These are phyloP conservation scores for Begonia masoniana DNA, from an alignment of 306 rosid genomes.

Conservation along the genomic window DNA sequence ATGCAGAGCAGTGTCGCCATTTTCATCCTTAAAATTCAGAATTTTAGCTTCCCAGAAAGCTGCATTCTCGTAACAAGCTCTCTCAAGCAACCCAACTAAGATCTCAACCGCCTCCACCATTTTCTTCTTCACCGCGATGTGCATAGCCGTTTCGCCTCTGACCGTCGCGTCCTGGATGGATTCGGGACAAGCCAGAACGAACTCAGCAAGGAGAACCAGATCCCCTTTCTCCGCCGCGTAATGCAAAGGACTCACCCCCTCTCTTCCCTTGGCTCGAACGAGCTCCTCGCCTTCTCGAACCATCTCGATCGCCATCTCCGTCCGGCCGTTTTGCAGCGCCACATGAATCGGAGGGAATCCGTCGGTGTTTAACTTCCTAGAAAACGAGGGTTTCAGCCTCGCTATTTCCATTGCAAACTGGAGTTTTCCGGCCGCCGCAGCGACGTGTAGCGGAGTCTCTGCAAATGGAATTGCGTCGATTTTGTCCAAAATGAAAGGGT, in stretches of 20 bases:
- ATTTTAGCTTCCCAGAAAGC: not conserved
- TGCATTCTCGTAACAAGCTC: not conserved
- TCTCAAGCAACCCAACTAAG: constrained; percentile 17
- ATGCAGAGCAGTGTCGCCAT: constrained; percentile 26
- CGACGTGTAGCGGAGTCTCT: constrained; percentile 28
- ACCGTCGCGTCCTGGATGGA: constrained; percentile 21
- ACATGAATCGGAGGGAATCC: constrained; percentile 23
- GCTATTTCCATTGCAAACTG: constrained; percentile 24
- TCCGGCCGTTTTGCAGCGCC: constrained; percentile 15
- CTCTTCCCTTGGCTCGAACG: constrained; percentile 26
- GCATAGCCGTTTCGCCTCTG: constrained; percentile 24
- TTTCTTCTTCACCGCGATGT: constrained; percentile 18
- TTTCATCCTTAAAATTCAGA: not conserved
- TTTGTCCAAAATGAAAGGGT: not conserved
- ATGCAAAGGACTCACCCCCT: constrained; percentile 25
- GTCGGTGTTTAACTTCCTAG: constrained; percentile 20
- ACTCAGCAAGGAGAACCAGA: constrained; percentile 11
- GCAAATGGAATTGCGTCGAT: constrained; percentile 13
- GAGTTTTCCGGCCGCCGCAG: constrained; percentile 14
- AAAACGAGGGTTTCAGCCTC: constrained; percentile 25
- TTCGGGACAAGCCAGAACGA: constrained; percentile 19
- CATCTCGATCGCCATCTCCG: constrained; percentile 6
- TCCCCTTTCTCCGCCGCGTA: constrained; percentile 11
- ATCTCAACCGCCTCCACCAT: constrained; percentile 15
- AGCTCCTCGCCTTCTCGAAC: constrained; percentile 10